Evolutionary conservation across 495 filamentous ascomycete genomes (phyloP).

Genomic region (Talaromyces stipitatus): DNA sequence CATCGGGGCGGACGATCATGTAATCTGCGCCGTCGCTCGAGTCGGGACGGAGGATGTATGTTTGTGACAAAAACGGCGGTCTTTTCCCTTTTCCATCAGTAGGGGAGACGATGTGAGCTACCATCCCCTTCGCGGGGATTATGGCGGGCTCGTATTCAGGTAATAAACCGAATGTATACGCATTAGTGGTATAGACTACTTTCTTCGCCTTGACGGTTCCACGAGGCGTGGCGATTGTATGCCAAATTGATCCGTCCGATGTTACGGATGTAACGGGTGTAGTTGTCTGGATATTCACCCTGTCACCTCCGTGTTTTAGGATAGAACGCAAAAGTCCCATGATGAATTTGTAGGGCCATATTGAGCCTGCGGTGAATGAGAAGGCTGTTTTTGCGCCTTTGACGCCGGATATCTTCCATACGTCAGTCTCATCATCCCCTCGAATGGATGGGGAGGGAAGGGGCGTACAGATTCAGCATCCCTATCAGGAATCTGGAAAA

Average conservation of each 20-base stretch:
- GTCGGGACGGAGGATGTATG: conserved; percentile 24
- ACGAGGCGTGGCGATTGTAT: neutral
- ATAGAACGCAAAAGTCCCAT: conserved; percentile 34
- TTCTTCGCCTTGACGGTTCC: conserved; percentile 1
- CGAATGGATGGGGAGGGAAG: neutral
- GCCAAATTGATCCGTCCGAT: neutral
- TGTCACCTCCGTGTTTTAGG: neutral
- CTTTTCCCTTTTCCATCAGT: conserved; percentile 38
- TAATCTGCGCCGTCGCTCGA: conserved; percentile 31
- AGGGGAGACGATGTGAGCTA: neutral
- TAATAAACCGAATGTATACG: conserved; percentile 5
- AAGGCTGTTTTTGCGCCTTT: conserved; percentile 38
- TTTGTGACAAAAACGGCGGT: conserved; percentile 23
- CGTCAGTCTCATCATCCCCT: neutral
- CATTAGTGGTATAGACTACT: conserved; percentile 7
- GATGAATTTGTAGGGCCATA: conserved; percentile 84
- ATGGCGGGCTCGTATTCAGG: conserved; percentile 5
- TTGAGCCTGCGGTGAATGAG: conserved; percentile 29
- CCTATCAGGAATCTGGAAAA: neutral
- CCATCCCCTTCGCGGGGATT: conserved; percentile 1
- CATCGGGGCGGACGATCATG: conserved; percentile 59
- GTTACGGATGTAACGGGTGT: conserved; percentile 7
- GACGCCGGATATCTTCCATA: conserved; percentile 27
- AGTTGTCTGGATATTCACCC: conserved; percentile 5
- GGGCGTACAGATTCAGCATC: neutral